Evolutionary conservation across 2,329 filamentous ascomycete species (phyloP).

Genomic region (Pezicula radicicola): DNA sequence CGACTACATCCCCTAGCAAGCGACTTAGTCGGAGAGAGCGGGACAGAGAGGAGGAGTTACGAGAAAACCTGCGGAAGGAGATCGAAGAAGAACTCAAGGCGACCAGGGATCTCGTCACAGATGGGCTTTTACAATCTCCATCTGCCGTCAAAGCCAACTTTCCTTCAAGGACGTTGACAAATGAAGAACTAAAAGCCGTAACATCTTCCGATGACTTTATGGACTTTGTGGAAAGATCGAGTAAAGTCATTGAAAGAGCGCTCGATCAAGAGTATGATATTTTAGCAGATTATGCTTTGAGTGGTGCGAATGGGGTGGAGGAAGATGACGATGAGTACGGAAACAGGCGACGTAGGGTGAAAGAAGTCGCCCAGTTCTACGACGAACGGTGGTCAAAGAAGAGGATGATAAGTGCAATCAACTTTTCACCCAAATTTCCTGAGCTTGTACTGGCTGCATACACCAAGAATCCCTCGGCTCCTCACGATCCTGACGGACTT

Average conservation of each 20-base stretch:
- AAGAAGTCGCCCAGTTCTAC: conserved; percentile 89
- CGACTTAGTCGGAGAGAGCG: conserved; percentile 74
- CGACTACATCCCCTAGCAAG: conserved; percentile 63
- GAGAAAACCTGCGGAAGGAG: conserved; percentile 79
- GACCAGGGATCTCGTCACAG: conserved; percentile 56
- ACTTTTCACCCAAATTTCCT: conserved; percentile 93
- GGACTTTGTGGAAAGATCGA: conserved; percentile 92
- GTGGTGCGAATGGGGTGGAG: conserved; percentile 66
- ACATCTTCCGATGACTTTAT: conserved; percentile 91
- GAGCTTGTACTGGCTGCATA: conserved; percentile 93
- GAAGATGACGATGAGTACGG: conserved; percentile 80
- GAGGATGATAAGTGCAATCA: conserved; percentile 91
- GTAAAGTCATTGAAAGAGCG: conserved; percentile 94
- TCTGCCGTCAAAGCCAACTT: conserved; percentile 53
- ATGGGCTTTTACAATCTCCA: conserved; percentile 44
- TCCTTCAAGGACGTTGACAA: conserved; percentile 74
- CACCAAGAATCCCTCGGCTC: conserved; percentile 94
- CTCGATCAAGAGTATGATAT: conserved; percentile 96
- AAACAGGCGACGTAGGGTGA: conserved; percentile 70
- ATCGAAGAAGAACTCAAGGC: conserved; percentile 89
- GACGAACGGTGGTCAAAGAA: conserved; percentile 97
- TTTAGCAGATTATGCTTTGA: conserved; percentile 87
- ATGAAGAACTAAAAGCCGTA: conserved; percentile 86
- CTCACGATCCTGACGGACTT: conserved; percentile 88
- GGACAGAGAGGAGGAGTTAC: conserved; percentile 84